Evolutionary conservation across 805 yeast genomes (phyloP), one percentile per base, ranked within the genome.

Genomic region (Candida tibetensis): DNA sequence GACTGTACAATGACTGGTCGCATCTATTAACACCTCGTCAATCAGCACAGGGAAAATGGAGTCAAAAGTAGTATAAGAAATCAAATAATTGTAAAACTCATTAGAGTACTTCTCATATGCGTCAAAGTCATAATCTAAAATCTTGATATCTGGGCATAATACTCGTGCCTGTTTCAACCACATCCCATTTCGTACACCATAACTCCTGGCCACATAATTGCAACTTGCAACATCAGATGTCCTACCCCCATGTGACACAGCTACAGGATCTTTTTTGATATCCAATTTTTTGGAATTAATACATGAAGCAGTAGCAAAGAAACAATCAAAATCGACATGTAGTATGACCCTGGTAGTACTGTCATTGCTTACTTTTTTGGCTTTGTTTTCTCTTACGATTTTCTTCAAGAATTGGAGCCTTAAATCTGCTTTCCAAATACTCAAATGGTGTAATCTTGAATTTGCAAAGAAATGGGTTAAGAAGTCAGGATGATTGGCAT

Each of bases 251-350:
- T 77, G 81, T 0, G 82, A 71, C 67, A 68, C 95, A 65, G 61
- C 91, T 60, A 54, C 82, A 66, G 72, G 82, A 60, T 48, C 64
- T 42, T 30, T 70, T 25, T 49, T 60, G 43, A 77, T 71, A 41
- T 76, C 77, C 13, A 82, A 53, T 2, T 78, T 69, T 0, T 84
- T 82, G 29, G 69, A 64, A 12, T 62, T 68, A 38, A 80, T 61
- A 2, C 86, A 75, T 0, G 96, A 85, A 0, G 84, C 96, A 0
- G 95, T 74, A 2, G 90, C 97, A 62, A 91, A 91, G 52, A 93
- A 91, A 47, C 95, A 88, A 58, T 91, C 99, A 58, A 89, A 91
- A 57, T 91, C 99, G 23, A 91, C 72, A 57, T 91, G 97, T 38
- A 90, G 55, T 7, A 90, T 75, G 1, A 73, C 55, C 23, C 51